Evolutionary conservation across 2,329 filamentous ascomycete genomes (phyloP).

Genomic region (Aspergillus brunneoviolaceus): DNA sequence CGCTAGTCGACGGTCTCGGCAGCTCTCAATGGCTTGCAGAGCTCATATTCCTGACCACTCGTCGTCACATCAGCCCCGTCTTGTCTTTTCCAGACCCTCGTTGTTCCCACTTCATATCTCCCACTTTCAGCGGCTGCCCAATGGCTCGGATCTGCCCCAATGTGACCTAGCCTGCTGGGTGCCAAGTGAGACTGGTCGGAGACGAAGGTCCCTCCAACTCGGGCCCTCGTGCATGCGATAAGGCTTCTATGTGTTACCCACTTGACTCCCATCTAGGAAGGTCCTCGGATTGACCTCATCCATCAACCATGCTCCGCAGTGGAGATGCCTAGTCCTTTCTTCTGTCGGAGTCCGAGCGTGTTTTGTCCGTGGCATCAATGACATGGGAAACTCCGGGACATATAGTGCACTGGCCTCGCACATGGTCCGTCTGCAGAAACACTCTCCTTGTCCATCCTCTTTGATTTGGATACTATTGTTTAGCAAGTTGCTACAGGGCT

Average conservation of each 20-base stretch:
- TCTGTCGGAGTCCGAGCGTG: conserved; percentile 1
- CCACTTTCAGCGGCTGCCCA: neutral
- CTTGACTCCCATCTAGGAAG: conserved; percentile 3
- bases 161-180: conserved; percentile 6
- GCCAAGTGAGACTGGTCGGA: conserved; percentile 5
- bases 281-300: conserved; percentile 4
- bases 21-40: conserved; percentile 4
- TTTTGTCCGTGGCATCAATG: neutral
- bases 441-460: neutral
- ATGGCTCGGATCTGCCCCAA: neutral
- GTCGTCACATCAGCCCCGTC: neutral
- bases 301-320: conserved; percentile 2
- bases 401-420: neutral
- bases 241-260: conserved; percentile 3
- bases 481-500: conserved; percentile 6
- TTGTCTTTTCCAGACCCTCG: conserved; percentile 1
- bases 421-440: neutral
- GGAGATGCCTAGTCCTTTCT: neutral
- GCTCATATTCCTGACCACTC: conserved; percentile 2
- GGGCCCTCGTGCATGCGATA: neutral
- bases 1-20: neutral
- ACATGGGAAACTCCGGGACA: neutral
- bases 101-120: neutral
- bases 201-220: neutral
- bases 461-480: neutral